Percentiles rank a stretch among this genome's conserved stretches.
These are phyloP conservation scores for Ustilago tritici DNA, from an alignment of 1,284 basidiomycete genomes.

Conservation along the genomic window DNA sequence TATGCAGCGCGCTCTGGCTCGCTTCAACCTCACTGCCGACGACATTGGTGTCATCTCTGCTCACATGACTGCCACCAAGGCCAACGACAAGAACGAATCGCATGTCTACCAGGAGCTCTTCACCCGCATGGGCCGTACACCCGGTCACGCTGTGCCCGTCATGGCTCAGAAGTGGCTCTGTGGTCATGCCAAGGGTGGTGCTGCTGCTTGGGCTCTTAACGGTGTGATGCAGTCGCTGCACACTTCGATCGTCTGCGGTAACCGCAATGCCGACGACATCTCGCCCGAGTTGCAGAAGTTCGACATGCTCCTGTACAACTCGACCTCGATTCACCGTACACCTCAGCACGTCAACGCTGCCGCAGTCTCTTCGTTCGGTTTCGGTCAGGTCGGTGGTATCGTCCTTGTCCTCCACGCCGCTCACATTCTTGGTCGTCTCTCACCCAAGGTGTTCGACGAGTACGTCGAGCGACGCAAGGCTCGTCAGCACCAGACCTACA, in stretches of 20 bases:
- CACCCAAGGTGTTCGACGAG: conserved; percentile 78
- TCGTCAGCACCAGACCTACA: conserved; percentile 63
- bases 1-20: conserved; percentile 90
- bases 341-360: conserved; percentile 63
- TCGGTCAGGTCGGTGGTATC: conserved; percentile 93
- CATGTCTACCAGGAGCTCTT: conserved; percentile 96
- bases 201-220: conserved; percentile 96
- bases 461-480: conserved; percentile 74
- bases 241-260: conserved; percentile 92
- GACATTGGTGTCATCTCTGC: conserved; percentile 85
- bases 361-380: conserved; percentile 89
- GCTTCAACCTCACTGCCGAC: conserved; percentile 93
- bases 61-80: conserved; percentile 94
- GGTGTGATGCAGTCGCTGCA: conserved; percentile 89
- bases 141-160: conserved; percentile 93
- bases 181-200: conserved; percentile 67
- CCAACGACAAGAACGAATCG: conserved; percentile 98
- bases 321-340: conserved; percentile 79
- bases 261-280: conserved; percentile 82
- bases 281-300: conserved; percentile 91
- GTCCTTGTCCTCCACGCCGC: conserved; percentile 89
- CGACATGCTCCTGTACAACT: conserved; percentile 94
- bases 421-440: conserved; percentile 86
- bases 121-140: conserved; percentile 84
- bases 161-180: conserved; percentile 91